phyloP scores from a whole-genome alignment of 2,329 filamentous ascomycete genomes.

The Xylaria sp. region DNA sequence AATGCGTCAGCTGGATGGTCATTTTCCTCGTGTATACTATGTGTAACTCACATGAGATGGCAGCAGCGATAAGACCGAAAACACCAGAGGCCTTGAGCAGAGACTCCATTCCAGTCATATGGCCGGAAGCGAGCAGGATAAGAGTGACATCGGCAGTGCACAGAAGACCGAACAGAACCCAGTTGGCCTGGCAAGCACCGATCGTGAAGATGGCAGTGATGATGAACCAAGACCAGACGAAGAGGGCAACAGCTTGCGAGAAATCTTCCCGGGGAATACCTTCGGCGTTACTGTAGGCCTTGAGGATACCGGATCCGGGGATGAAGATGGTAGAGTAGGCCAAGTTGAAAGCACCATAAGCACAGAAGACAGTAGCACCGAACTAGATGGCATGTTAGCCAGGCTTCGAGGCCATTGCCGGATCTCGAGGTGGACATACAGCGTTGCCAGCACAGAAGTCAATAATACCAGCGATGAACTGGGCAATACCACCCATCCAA shows the following conservation, averaged over 20 bases:
- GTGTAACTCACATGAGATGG: constrained; percentile 41
- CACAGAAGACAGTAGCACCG: constrained; percentile 53
- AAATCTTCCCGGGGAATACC: constrained; percentile 45
- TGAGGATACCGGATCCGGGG: constrained; percentile 52
- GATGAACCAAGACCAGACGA: constrained; percentile 47
- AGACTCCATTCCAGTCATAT: constrained; percentile 38
- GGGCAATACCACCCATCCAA: constrained; percentile 52
- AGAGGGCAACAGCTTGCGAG: constrained; percentile 45
- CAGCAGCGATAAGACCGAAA: constrained; percentile 42
- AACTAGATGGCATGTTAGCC: constrained; percentile 42
- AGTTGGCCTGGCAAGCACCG: constrained; percentile 43
- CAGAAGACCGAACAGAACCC: constrained; percentile 39
- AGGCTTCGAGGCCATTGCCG: not conserved
- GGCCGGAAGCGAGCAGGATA: constrained; percentile 42
- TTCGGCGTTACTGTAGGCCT: constrained; percentile 51
- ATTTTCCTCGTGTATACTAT: no score
- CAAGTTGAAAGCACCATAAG: constrained; percentile 55
- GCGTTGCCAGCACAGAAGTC: constrained; percentile 45
- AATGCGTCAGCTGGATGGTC: constrained; percentile 21
- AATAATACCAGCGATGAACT: constrained; percentile 44
- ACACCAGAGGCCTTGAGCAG: constrained; percentile 42
- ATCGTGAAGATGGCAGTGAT: constrained; percentile 46
- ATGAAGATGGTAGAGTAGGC: constrained; percentile 54
- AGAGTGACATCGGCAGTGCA: constrained; percentile 43
- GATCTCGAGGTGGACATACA: constrained; percentile 34